Evolutionary conservation across 2,329 filamentous ascomycete species (phyloP).

Genomic region (Stachybotrys elegans): DNA sequence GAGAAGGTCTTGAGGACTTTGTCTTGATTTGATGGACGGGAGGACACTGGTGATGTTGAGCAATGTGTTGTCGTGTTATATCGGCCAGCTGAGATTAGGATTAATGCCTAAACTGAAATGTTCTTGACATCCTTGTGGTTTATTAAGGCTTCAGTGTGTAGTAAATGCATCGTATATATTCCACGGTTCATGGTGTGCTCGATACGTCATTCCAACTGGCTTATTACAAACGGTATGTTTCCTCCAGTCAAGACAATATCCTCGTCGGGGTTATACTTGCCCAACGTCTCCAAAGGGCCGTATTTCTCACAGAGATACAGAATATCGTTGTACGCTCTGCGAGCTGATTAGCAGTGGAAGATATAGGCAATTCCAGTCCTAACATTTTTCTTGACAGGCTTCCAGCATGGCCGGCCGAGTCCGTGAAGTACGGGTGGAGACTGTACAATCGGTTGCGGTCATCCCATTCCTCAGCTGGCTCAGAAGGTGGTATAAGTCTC

Average conservation of each 20-base stretch:
- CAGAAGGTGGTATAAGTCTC: conserved; percentile 12
- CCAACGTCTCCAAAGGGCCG: conserved; percentile 21
- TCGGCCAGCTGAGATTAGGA: too few species aligned
- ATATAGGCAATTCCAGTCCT: conserved; percentile 6
- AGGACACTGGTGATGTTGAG: too few species aligned
- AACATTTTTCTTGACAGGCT: conserved; percentile 18
- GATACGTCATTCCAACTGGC: conserved; percentile 1
- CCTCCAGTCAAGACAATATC: conserved; percentile 14
- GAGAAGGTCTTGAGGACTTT: too few species aligned
- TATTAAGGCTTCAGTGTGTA: too few species aligned
- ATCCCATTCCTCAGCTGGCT: conserved; percentile 18
- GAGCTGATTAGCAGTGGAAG: neutral
- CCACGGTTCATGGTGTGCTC: too few species aligned
- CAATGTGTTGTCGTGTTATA: too few species aligned
- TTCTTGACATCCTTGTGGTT: too few species aligned
- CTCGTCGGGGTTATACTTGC: conserved; percentile 21
- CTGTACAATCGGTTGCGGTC: conserved; percentile 19
- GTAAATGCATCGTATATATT: too few species aligned
- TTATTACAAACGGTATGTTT: neutral
- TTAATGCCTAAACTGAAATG: too few species aligned
- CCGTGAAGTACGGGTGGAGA: conserved; percentile 10
- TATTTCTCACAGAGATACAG: conserved; percentile 30
- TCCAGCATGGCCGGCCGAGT: conserved; percentile 17
- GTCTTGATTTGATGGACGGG: too few species aligned
- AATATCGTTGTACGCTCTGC: conserved; percentile 30